phyloP scores from a whole-genome alignment of 2,329 filamentous ascomycete species.

The Clonostachys sp. region DNA sequence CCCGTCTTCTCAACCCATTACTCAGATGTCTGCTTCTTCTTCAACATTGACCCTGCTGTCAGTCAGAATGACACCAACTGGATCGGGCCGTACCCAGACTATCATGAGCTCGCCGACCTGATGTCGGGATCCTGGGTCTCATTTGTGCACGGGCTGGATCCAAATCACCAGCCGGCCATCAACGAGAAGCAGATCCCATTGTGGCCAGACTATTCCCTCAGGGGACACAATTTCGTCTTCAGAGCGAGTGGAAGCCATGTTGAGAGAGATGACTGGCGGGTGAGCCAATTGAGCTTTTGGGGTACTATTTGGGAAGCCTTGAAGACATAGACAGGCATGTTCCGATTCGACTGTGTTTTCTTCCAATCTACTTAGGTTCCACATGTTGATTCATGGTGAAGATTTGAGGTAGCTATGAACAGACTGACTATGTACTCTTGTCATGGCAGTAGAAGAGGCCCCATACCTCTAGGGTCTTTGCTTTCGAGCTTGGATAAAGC shows the following conservation, averaged over 20 bases:
- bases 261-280: background rate
- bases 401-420: too few relatives aligned
- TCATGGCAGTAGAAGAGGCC: too few relatives aligned
- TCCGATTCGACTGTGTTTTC: too few relatives aligned
- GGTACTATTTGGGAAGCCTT: background rate
- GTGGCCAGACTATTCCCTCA: background rate
- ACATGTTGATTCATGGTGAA: too few relatives aligned
- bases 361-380: too few relatives aligned
- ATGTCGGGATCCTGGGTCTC: constrained; percentile 45
- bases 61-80: background rate
- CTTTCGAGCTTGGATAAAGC: too few relatives aligned
- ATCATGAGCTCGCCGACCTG: constrained; percentile 26
- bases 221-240: background rate
- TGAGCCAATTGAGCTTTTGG: background rate
- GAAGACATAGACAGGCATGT: background rate
- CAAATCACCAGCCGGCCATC: background rate
- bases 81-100: constrained; percentile 6
- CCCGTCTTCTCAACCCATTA: constrained; percentile 10
- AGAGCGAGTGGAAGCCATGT: background rate
- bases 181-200: background rate
- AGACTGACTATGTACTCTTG: too few relatives aligned
- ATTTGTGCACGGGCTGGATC: constrained; percentile 17
- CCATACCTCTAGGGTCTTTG: too few relatives aligned
- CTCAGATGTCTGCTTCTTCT: constrained; percentile 26
- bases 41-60: constrained; percentile 33